These are phyloP conservation scores for Musa troglodytarum DNA, from an alignment of 176 grass and related monocot species.

Conservation along the genomic window DNA sequence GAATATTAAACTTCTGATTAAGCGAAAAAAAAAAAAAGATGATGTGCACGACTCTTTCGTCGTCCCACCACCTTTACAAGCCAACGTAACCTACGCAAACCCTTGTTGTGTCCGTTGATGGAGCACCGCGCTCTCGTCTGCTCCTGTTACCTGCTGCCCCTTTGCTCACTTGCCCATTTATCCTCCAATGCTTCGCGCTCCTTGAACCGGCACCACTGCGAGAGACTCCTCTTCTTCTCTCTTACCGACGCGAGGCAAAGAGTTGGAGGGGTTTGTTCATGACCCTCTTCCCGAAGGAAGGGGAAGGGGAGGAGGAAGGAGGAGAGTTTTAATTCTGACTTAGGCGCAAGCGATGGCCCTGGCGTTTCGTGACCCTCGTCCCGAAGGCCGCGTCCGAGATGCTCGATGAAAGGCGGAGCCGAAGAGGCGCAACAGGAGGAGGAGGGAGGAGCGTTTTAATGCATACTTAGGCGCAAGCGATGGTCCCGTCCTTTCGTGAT, in stretches of 20 bases:
- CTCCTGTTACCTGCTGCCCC: constrained; percentile 31
- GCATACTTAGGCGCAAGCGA: constrained; percentile 39
- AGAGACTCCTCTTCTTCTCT: constrained; percentile 10
- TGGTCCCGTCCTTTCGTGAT: constrained; percentile 7
- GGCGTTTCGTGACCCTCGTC: neutral
- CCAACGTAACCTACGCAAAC: neutral
- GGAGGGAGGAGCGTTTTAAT: constrained; percentile 35
- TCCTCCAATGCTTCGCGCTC: neutral
- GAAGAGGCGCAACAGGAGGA: constrained; percentile 14
- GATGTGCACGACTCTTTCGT: too few species aligned
- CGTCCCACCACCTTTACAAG: neutral
- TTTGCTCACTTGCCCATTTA: constrained; percentile 2
- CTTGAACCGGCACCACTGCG: neutral
- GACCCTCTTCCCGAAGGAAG: neutral
- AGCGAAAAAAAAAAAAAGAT: too few species aligned
- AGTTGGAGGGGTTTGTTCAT: neutral
- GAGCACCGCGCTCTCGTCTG: constrained; percentile 57
- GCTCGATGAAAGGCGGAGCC: constrained; percentile 33
- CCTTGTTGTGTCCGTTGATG: constrained; percentile 25
- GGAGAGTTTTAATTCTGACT: constrained; percentile 37
- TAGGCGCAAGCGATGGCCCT: constrained; percentile 36
- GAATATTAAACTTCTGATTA: too few species aligned
- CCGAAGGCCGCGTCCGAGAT: neutral
- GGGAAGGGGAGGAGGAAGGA: constrained; percentile 10
- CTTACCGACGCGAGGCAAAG: constrained; percentile 17